Percentiles rank a stretch among this genome's conserved stretches.
phyloP scores from a whole-genome alignment of 129 eudicot species.

The Arctium minus region DNA sequence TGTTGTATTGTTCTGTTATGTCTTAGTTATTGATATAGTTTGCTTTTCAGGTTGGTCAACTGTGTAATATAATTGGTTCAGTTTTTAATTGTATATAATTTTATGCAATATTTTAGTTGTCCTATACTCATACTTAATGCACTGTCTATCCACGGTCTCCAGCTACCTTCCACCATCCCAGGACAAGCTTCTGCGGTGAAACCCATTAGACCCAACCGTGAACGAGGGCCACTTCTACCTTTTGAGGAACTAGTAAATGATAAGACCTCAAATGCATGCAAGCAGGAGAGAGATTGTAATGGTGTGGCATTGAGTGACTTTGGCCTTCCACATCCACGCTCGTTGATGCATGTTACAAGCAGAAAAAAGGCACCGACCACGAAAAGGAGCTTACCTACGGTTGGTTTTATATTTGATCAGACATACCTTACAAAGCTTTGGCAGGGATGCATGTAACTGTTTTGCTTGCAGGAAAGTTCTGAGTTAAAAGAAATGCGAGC shows the following conservation, averaged over 20 bases:
- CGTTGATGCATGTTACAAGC: conserved; percentile 80
- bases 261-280: conserved; percentile 25
- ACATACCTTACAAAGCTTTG: not conserved
- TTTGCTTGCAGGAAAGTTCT: conserved; percentile 55
- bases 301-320: conserved; percentile 24
- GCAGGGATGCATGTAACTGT: conserved; percentile 11
- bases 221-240: conserved; percentile 64
- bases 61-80: not conserved
- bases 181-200: conserved; percentile 53
- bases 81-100: not conserved
- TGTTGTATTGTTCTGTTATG: not conserved
- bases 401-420: conserved; percentile 30
- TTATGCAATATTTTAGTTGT: conserved; percentile 6
- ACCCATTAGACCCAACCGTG: conserved; percentile 41
- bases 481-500: conserved; percentile 57
- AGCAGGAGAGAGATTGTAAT: conserved; percentile 31
- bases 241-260: conserved; percentile 76
- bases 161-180: conserved; percentile 43
- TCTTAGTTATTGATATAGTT: not conserved
- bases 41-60: not conserved
- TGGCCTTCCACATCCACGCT: conserved; percentile 60
- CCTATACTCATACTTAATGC: not conserved
- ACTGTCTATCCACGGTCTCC: conserved; percentile 13
- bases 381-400: conserved; percentile 54
- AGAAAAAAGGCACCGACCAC: conserved; percentile 58